Base-by-base conservation (phyloP, 345 rosid genomes). In the Populus simonii region DNA sequence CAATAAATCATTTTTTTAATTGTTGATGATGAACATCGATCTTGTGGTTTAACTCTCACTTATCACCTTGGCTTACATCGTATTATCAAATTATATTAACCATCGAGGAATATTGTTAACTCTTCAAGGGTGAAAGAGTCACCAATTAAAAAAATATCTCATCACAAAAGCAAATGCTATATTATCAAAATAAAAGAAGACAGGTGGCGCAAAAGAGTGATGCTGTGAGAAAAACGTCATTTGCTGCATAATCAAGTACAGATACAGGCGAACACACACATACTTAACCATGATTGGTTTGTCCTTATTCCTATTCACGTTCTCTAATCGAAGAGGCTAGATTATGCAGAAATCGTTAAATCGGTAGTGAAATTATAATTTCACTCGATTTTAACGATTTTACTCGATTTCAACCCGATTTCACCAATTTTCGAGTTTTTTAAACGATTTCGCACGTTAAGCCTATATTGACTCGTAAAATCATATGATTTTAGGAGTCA, bases 121-220 rank as follows among this genome's bases (percentile, higher is more conserved):
- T 76, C 79, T 82, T 75, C 66, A 39, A 71, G 35, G 49, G 76
- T 77, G 74, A 51, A 85, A 79, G 78, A 76, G 81, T 75, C 84
- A 43, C 76, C 47, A 33, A 73, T 29, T 41, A 45, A 38, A 27
- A 25, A 8, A 18, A 61, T 74, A 4, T 66, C 9, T 13, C 10
- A 41, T 43, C 22, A 43, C 66, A 66, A 73, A 68, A 49, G 80
- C 74, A 70, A 65, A 69, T 15, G 43, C n/a, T 55, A 4, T 11
- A 80, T 75, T 78, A 74, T 68, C 35, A 68, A 51, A 80, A 71
- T 49, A 53, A 57, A 31, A 41, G 1, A 41, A 41, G 45, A 86
- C 89, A 91, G 86, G 86, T 90, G 91, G 87, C 92, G 67, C 86
- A 80, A 82, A 81, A 84, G 89, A 88, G 90, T 67, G 17, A 66